Base-by-base conservation (phyloP, 306 rosid genomes). In the Sophora flavescens region DNA sequence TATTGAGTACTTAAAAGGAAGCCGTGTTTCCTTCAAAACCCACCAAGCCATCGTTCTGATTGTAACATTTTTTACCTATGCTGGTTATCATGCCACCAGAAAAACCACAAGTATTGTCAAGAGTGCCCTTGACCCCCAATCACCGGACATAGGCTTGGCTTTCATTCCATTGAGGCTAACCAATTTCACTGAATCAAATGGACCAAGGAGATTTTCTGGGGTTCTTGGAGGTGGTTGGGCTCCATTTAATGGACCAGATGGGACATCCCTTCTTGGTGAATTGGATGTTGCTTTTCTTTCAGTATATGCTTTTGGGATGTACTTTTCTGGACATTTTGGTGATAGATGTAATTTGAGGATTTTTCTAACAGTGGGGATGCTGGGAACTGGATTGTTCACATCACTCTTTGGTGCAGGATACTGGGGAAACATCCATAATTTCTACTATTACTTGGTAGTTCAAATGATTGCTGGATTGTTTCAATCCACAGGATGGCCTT, bases 401-500 rank as follows among this genome's bases (percentile, higher is more conserved):
- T 86, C 93, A 7, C 75, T 91, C 0, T 96, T 91, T 54, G 99
- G 99, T 0, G n/a, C 87, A 39, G 99, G 97, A 10, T 96, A 89
- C 71, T 96, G 97, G 97, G 92, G 86, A 39, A 87, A 85, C 36
- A 74, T 88, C n/a, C 99, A 96, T 64, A 82, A 70, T 38, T 96
- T 93, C 57, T 89, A 84, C 70, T 93, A 96, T 58, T 96, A 65
- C 75, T 86, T 96, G 38, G 80, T 74, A 6, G 72, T 85, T 70
- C 99, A 96, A 84, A 85, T 93, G 90, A n/a, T 88, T 75, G 98
- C 98, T 18, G 98, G 99, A 13, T 72, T 96, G 86, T 96, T 96
- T 70, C 99, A 96, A 76, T 96, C 99, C 6, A 92, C 99, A 2
- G 98, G 98, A 45, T 96, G 98, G 99, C 99, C 99, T 4, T 96